Evolutionary conservation across 305 asterid genomes (phyloP).

Genomic region (Fraxinus nigra): DNA sequence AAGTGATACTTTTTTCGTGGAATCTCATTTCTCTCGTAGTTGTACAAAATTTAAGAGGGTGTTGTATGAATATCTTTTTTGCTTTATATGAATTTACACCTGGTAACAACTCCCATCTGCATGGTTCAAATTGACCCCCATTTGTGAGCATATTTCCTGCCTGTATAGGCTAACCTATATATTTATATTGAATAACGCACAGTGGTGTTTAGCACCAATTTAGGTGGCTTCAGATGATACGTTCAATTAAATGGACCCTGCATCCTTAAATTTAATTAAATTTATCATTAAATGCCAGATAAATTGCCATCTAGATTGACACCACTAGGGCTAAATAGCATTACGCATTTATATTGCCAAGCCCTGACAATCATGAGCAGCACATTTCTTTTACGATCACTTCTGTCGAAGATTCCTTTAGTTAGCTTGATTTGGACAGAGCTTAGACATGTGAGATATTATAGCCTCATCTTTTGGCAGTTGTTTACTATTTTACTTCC

Average conservation of each 20-base stretch:
- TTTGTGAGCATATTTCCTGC: background rate
- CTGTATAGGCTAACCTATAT: background rate
- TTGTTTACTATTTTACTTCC: background rate
- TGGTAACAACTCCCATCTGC: background rate
- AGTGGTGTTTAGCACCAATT: background rate
- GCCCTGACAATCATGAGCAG: background rate
- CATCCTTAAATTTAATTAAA: background rate
- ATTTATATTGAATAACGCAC: background rate
- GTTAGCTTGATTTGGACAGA: background rate
- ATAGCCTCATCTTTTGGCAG: background rate
- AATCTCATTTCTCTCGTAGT: background rate
- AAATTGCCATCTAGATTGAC: background rate
- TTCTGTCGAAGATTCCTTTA: background rate
- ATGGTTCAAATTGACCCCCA: background rate
- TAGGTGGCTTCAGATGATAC: background rate
- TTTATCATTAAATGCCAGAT: background rate
- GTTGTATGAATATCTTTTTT: background rate
- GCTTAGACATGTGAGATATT: background rate
- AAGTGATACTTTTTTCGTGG: background rate
- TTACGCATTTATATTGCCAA: background rate
- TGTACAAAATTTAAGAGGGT: background rate
- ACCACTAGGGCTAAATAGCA: background rate
- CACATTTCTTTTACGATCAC: background rate
- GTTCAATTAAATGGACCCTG: background rate
- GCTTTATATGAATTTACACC: background rate